These are phyloP conservation scores for Aspergillus sergii DNA, from an alignment of 2,329 filamentous ascomycete genomes.

Conservation along the genomic window DNA sequence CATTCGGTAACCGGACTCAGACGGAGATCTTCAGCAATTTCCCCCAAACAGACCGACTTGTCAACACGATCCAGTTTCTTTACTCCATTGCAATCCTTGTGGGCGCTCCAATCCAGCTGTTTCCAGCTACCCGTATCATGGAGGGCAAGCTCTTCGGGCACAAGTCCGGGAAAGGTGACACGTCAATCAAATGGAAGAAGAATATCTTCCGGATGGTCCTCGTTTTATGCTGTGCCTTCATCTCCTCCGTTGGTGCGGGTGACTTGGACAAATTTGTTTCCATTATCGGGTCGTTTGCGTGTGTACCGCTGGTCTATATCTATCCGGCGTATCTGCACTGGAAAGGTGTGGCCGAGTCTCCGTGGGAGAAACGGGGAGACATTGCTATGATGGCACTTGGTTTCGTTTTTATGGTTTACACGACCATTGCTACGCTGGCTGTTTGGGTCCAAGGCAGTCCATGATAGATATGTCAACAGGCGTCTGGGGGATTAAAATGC, in stretches of 20 bases:
- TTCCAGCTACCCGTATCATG: conserved; percentile 91
- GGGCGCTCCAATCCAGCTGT: conserved; percentile 90
- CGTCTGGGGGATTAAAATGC: no score
- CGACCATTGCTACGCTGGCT: conserved; percentile 63
- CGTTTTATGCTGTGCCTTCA: conserved; percentile 78
- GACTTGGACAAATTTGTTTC: conserved; percentile 96
- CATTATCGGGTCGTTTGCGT: conserved; percentile 92
- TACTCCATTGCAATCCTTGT: conserved; percentile 92
- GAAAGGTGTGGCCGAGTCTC: conserved; percentile 64
- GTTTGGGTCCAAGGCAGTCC: conserved; percentile 22
- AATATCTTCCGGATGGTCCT: conserved; percentile 90
- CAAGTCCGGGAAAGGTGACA: conserved; percentile 90
- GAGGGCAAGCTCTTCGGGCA: conserved; percentile 88
- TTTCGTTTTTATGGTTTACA: conserved; percentile 69
- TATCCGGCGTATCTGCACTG: conserved; percentile 81
- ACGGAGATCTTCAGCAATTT: conserved; percentile 94
- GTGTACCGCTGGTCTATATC: conserved; percentile 92
- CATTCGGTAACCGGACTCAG: conserved; percentile 89
- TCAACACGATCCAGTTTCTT: conserved; percentile 91
- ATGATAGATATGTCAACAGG: no score
- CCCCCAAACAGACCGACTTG: conserved; percentile 86
- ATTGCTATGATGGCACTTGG: conserved; percentile 65
- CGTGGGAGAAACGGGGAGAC: conserved; percentile 60
- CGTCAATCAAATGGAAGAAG: conserved; percentile 98
- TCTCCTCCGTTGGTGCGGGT: conserved; percentile 86